Evolutionary conservation across 2,329 filamentous ascomycete genomes (phyloP), one percentile per base, ranked within the genome.

Genomic region (Pestalotiopsis sp.): DNA sequence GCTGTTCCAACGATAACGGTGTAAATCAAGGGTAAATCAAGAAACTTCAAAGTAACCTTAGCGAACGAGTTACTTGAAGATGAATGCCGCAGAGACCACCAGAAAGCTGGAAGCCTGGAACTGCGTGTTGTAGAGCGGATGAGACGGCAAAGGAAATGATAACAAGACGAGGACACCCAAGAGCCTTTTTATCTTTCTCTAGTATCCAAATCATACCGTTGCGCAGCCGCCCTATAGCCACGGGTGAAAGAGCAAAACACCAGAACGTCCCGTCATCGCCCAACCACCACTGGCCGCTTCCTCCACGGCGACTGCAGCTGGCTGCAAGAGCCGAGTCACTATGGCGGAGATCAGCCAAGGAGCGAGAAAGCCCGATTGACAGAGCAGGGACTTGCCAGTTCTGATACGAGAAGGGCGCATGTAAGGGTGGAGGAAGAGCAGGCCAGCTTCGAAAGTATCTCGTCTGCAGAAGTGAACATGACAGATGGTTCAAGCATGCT

Each of bases 31-130:
- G 30, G 61, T n/a, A 20, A 39, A 64, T 10, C 52, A 71, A 56
- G 60, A 70, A 56, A 61, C 61, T 52, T 69, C 71, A 71, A 74
- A 74, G 75, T 71, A 75, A 76, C 73, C 72, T 76, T 75, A 77
- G 70, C 75, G 75, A 77, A 75, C 65, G 75, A 74, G 74, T 73
- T 71, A 76, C 75, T 75, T 67, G 44, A n/a, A 9, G 44, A 52
- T 57, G 66, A 59, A 64, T 68, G 17, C 48, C 66, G 57, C 59
- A 66, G 65, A 22, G 30, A 64, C 57, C 39, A 58, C 57, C 57
- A 62, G 52, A 44, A 26, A 60, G 30, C 24, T 20, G 14, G 55
- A 10, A 38, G 38, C 13, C 30, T 62, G 59, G 59, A 35, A 22
- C 13, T 38, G 59, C 24, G 30, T 56, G 64, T 64, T 55, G 26